Base-by-base conservation (phyloP, 768 basidiomycete species). In the Auricularia heimuer region DNA sequence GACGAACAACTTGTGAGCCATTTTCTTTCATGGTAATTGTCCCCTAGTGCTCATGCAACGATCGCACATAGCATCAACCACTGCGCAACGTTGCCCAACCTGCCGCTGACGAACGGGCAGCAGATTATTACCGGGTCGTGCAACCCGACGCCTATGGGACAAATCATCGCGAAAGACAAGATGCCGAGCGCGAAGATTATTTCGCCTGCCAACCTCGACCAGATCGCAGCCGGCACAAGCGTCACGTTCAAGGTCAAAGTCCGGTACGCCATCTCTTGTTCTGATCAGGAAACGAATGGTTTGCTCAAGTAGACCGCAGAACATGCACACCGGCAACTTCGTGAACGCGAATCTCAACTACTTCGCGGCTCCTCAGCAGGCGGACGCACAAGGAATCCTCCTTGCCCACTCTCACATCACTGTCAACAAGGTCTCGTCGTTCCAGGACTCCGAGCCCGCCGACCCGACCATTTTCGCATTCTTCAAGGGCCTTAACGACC, bases 321-420 rank as follows among this genome's bases (percentile, higher is more conserved):
- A 76, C 67, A 69, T 83, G 71, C 71, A 79, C 64, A 82, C 82
- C 36, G 84, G 84, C 47, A 77, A 77, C 73, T 86, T 88, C 71
- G 82, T 82, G 64, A 83, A 85, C 68, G 79, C 83, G 0, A 72
- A 81, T 67, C 70, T 75, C 62, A 83, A 79, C 67, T 85, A 82
- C 73, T 85, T 82, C 65, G 75, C 79, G 39, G 86, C 82, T 24
- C 86, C 83, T 42, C 84, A 85, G 70, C 79, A 81, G 63, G 70
- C 85, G 29, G 81, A 85, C 70, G 70, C 33, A 0, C 71, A 77
- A 54, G 85, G 85, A 6, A 74, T 78, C 63, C 81, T 87, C 70
- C 74, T 80, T 64, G 85, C 83, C 1, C 82, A 84, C 74, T 82
- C 81, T 3, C 85, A 88, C 71, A 75, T 85, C 68, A 83, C 84